Evolutionary conservation across 768 basidiomycete genomes (phyloP).

Genomic region (Leccinellum rugosiceps): DNA sequence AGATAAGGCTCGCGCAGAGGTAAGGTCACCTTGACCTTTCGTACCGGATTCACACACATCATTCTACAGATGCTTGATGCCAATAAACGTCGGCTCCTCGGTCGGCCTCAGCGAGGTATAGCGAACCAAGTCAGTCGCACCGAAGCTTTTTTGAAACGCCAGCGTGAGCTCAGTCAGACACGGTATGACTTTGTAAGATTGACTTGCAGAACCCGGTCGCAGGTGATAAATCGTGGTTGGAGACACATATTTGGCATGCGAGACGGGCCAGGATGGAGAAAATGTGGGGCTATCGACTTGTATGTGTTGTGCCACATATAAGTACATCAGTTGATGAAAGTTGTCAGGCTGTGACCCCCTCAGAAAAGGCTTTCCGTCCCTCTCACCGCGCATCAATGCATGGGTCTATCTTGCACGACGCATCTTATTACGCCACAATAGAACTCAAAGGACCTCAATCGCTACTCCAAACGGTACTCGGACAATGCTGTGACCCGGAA

Average conservation of each 20-base stretch:
- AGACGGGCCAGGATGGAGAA: constrained; percentile 95
- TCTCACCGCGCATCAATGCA: constrained; percentile 87
- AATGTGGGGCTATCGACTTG: constrained; percentile 89
- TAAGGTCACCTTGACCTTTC: constrained; percentile 29
- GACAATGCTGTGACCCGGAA: constrained; percentile 62
- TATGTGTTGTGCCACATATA: constrained; percentile 24
- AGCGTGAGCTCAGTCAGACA: constrained; percentile 47
- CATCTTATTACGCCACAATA: constrained; percentile 76
- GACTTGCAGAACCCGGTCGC: background rate
- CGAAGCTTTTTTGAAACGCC: constrained; percentile 63
- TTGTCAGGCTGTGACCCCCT: constrained; percentile 72
- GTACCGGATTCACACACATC: constrained; percentile 29
- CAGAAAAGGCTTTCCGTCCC: constrained; percentile 88
- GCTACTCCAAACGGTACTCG: constrained; percentile 50
- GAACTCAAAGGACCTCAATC: constrained; percentile 67
- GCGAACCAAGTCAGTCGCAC: constrained; percentile 54
- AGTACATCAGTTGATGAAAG: background rate
- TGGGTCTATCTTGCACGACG: constrained; percentile 85
- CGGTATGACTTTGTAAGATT: background rate
- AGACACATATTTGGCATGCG: constrained; percentile 96
- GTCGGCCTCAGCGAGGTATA: constrained; percentile 64
- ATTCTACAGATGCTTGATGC: constrained; percentile 48
- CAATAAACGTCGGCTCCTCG: constrained; percentile 38
- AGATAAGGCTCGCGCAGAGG: constrained; percentile 80
- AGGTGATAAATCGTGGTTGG: constrained; percentile 91